A percentile compares a stretch with the other conserved stretches of the same genome.
These are phyloP conservation scores for Penicillium cosmopolitanum DNA, from an alignment of 495 filamentous ascomycete genomes.

Conservation along the genomic window DNA sequence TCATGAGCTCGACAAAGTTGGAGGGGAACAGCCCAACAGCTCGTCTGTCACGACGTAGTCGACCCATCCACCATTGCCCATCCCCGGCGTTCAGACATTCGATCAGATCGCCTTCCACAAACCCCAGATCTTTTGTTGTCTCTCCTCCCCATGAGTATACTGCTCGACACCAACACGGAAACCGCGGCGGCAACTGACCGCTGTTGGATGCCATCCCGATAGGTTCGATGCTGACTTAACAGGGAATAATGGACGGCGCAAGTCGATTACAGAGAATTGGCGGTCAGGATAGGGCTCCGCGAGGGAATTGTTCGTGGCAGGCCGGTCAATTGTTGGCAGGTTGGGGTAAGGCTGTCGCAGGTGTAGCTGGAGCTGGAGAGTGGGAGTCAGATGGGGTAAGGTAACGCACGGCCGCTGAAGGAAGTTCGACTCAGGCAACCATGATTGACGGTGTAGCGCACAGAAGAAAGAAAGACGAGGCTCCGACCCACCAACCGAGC, in stretches of 20 bases:
- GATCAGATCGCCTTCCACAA: slow-evolving; percentile 96
- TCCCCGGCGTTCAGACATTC: slow-evolving; percentile 98
- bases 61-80: slow-evolving; percentile 97
- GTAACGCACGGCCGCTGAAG: slow-evolving; percentile 24
- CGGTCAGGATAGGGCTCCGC: not conserved
- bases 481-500: slow-evolving; percentile 7
- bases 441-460: slow-evolving; percentile 15
- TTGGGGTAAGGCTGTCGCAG: slow-evolving; percentile 5
- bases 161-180: slow-evolving; percentile 95
- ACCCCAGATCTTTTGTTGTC: slow-evolving; percentile 91
- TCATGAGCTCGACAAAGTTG: slow-evolving; percentile 92
- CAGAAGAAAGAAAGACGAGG: slow-evolving; percentile 5
- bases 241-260: slow-evolving; percentile 2
- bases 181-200: slow-evolving; percentile 75
- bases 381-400: slow-evolving; percentile 17
- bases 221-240: slow-evolving; percentile 1
- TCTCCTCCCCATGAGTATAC: slow-evolving; percentile 98
- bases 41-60: slow-evolving; percentile 80
- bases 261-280: not conserved
- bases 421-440: slow-evolving; percentile 18
- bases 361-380: slow-evolving; percentile 14
- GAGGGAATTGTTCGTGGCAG: not conserved
- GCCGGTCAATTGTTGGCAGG: not conserved
- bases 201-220: slow-evolving; percentile 60
- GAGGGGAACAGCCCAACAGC: slow-evolving; percentile 93